Evolutionary conservation across 2,329 filamentous ascomycete genomes (phyloP).

Genomic region (Colletotrichum lupini): DNA sequence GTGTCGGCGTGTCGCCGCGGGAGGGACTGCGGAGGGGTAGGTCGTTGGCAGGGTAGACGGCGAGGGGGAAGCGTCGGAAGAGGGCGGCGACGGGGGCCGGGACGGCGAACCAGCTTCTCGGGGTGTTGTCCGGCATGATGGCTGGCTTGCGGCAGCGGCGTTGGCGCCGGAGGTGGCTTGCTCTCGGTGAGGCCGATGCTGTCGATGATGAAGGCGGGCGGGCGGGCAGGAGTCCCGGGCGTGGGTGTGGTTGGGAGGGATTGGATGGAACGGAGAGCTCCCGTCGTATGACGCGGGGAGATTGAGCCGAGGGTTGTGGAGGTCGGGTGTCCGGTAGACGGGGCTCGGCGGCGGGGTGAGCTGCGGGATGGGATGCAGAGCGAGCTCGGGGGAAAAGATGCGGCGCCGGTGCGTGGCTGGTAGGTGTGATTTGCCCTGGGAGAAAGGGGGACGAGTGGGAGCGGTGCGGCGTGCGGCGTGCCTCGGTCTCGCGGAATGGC

Average conservation of each 20-base stretch:
- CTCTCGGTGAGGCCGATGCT: conserved; percentile 9
- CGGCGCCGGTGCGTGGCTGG: not conserved
- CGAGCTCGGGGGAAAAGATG: not conserved
- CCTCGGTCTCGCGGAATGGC: not conserved
- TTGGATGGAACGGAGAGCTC: not conserved
- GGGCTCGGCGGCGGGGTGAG: not conserved
- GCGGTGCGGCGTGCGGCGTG: too few relatives aligned
- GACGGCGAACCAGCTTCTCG: conserved; percentile 62
- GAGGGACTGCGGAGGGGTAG: conserved; percentile 73
- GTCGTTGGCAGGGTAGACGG: conserved; percentile 78
- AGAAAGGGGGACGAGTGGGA: not conserved
- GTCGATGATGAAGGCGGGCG: conserved; percentile 6
- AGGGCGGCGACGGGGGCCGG: conserved; percentile 82
- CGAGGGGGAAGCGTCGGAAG: conserved; percentile 86
- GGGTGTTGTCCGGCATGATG: conserved; percentile 36
- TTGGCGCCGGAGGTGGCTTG: conserved; percentile 1
- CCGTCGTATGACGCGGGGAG: not conserved
- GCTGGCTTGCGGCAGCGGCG: not conserved
- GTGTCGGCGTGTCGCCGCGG: conserved; percentile 57
- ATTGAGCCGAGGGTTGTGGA: not conserved
- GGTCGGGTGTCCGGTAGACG: not conserved
- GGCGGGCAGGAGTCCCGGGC: not conserved
- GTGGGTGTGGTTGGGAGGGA: not conserved
- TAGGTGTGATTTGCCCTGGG: not conserved
- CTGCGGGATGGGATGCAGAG: not conserved